phyloP scores from a whole-genome alignment of 345 rosid species.

The Populus tremula region DNA sequence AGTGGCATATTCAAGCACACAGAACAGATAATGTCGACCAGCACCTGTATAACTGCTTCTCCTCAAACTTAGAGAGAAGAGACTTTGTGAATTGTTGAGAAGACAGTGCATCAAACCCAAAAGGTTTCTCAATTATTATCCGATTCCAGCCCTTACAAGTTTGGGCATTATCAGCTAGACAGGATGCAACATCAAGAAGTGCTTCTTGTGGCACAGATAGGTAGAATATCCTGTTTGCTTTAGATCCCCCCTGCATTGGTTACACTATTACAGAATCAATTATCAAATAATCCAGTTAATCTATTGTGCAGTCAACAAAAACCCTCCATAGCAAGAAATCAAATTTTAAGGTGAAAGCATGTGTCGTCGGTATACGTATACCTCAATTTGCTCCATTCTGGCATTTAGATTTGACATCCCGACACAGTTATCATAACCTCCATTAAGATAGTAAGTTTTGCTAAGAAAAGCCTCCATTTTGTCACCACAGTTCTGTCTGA shows the following conservation, averaged over 20 bases:
- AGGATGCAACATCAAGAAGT: conserved; percentile 61
- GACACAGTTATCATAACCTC: conserved; percentile 54
- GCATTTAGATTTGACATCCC: conserved; percentile 66
- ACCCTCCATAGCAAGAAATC: conserved; percentile 4
- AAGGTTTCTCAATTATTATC: conserved; percentile 73
- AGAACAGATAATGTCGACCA: background rate
- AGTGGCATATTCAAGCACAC: background rate
- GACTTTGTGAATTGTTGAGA: conserved; percentile 50
- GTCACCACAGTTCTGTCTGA: conserved; percentile 62
- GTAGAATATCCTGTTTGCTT: conserved; percentile 64
- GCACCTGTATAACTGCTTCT: conserved; percentile 71
- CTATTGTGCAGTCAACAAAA: conserved; percentile 7
- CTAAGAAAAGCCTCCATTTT: conserved; percentile 63
- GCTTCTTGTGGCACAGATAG: conserved; percentile 89
- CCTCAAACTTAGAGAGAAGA: conserved; percentile 62
- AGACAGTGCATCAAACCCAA: conserved; percentile 58
- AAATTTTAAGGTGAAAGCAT: background rate
- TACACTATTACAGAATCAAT: conserved; percentile 34
- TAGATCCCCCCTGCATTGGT: conserved; percentile 48
- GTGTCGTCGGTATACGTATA: conserved; percentile 19
- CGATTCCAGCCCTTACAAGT: conserved; percentile 71
- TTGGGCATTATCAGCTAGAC: conserved; percentile 54
- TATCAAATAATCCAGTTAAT: conserved; percentile 21
- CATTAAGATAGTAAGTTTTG: conserved; percentile 57
- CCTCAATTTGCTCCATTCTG: conserved; percentile 65